Percentiles rank a stretch among this genome's conserved stretches.
phyloP scores from a whole-genome alignment of 352 stramenopile genomes.

The Pythium dissimile region DNA sequence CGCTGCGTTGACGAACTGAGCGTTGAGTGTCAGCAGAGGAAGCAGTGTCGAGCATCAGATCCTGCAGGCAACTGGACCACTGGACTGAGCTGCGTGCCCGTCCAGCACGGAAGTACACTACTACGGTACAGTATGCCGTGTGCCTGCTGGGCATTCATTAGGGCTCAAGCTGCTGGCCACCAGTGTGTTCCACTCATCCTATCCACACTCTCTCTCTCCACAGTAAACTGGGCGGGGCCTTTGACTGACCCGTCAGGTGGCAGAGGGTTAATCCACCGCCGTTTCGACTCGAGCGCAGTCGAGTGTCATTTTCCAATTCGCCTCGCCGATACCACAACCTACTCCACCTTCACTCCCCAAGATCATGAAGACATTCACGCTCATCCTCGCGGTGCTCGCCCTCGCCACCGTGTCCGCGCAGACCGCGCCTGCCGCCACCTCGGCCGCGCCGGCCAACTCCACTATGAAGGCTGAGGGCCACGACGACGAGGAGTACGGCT shows the following conservation, averaged over 20 bases:
- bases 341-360: neutral
- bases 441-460: conserved; percentile 4
- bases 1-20: neutral
- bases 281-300: neutral
- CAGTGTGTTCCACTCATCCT: neutral
- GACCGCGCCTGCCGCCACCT: neutral
- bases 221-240: too few species aligned
- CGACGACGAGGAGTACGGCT: conserved; percentile 4
- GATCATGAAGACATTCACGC: conserved; percentile 22
- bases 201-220: too few species aligned
- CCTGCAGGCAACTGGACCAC: neutral
- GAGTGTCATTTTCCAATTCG: conserved; percentile 13
- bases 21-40: neutral
- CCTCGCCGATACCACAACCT: neutral
- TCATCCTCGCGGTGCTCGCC: conserved; percentile 11
- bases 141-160: neutral
- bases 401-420: conserved; percentile 15
- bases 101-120: neutral
- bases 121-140: neutral
- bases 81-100: neutral
- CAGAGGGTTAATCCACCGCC: neutral
- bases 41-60: too few species aligned
- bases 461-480: too few species aligned
- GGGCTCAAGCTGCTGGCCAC: neutral
- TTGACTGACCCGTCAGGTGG: too few species aligned